These are phyloP conservation scores for Nyctanthes arbortristis DNA, from an alignment of 257 asterid genomes.

Conservation along the genomic window DNA sequence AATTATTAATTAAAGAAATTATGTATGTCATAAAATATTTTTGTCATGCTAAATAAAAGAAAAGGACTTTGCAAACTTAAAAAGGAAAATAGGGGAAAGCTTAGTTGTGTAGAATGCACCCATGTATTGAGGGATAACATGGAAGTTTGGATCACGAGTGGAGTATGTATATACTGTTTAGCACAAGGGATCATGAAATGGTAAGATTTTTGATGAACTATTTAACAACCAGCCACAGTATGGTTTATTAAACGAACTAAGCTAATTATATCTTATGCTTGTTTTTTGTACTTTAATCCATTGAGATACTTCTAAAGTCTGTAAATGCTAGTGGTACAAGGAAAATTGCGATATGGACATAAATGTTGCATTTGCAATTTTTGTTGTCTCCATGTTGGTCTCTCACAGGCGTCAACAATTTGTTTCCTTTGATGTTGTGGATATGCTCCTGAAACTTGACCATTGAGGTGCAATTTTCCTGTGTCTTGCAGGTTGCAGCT, in stretches of 20 bases:
- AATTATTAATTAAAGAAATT: background rate
- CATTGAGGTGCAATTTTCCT: background rate
- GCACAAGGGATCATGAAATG: background rate
- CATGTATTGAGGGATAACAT: background rate
- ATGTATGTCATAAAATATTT: background rate
- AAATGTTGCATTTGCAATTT: background rate
- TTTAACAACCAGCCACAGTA: background rate
- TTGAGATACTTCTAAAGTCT: background rate
- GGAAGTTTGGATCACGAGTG: background rate
- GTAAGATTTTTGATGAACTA: background rate
- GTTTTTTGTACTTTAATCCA: background rate
- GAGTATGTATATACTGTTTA: background rate
- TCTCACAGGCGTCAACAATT: background rate
- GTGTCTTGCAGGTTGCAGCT: conserved; percentile 63
- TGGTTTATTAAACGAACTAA: background rate
- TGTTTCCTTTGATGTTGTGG: background rate
- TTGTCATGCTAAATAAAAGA: background rate
- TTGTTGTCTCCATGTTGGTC: background rate
- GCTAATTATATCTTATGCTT: too few relatives aligned
- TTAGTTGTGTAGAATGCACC: background rate
- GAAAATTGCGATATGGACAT: background rate
- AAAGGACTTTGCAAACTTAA: background rate
- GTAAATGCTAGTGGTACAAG: background rate
- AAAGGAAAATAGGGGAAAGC: background rate
- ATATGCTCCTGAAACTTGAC: background rate